phyloP scores from a whole-genome alignment of 352 stramenopile species.

The Phytophthora hybrid region DNA sequence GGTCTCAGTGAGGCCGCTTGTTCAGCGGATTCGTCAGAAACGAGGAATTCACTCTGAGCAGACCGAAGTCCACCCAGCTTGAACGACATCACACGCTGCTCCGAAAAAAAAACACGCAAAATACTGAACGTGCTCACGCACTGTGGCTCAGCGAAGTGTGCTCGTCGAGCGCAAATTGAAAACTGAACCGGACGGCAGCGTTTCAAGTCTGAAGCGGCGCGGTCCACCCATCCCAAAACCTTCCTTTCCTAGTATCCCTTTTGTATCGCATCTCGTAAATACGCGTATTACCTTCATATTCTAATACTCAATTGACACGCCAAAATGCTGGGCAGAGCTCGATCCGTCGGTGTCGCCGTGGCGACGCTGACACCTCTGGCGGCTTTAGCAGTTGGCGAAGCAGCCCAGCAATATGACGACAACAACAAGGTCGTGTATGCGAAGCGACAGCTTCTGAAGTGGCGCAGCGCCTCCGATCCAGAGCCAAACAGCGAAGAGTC shows the following conservation, averaged over 20 bases:
- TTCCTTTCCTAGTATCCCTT: not conserved
- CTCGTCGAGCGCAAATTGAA: conserved; percentile 18
- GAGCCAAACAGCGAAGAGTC: conserved; percentile 5
- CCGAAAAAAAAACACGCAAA: conserved; percentile 1
- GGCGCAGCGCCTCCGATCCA: not conserved
- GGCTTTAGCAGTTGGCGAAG: conserved; percentile 49
- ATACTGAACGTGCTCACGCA: not conserved
- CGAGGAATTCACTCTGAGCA: conserved; percentile 90
- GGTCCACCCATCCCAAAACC: conserved; percentile 28
- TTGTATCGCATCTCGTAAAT: conserved; percentile 2
- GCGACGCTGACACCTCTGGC: conserved; percentile 31
- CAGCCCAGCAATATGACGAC: conserved; percentile 50
- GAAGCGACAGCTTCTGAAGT: conserved; percentile 48
- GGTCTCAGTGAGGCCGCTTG: conserved; percentile 89
- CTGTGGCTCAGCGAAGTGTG: not conserved
- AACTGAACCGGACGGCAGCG: conserved; percentile 13
- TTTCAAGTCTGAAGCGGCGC: conserved; percentile 1
- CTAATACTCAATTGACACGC: conserved; percentile 11
- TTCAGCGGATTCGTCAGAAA: conserved; percentile 90
- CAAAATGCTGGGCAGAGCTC: conserved; percentile 28
- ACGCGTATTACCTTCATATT: conserved; percentile 3
- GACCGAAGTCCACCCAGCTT: conserved; percentile 51
- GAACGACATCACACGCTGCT: conserved; percentile 82
- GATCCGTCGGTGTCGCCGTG: conserved; percentile 34
- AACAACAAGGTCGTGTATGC: conserved; percentile 44